Conservation (phyloP, 768 basidiomycete genomes). For the Pleurotus salmoneostramineus region DNA sequence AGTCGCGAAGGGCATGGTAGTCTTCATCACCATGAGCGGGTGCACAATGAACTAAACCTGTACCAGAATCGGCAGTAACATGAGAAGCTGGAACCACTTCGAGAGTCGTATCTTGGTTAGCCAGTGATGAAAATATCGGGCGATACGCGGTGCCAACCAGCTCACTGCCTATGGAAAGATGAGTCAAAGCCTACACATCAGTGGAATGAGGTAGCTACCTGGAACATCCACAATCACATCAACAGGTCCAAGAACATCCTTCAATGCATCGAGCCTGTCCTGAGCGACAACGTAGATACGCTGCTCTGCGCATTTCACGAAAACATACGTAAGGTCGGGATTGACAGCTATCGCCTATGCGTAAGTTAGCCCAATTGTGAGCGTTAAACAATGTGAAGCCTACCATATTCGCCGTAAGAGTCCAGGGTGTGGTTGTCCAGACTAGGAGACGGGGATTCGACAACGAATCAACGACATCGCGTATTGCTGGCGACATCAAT, state of each 20-base stretch:
- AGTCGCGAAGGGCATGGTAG: constrained; percentile 68
- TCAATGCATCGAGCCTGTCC: constrained; percentile 41
- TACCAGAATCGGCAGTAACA: constrained; percentile 86
- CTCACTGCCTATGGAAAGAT: constrained; percentile 35
- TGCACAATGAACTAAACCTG: constrained; percentile 93
- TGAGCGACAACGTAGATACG: constrained; percentile 44
- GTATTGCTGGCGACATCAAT: constrained; percentile 20
- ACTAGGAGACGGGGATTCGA: constrained; percentile 58
- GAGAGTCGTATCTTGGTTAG: constrained; percentile 26
- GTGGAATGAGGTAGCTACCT: constrained; percentile 22
- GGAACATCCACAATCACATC: constrained; percentile 31
- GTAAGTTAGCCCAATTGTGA: constrained; percentile 7
- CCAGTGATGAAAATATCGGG: constrained; percentile 50
- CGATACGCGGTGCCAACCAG: constrained; percentile 60
- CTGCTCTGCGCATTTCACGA: constrained; percentile 34
- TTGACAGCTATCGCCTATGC: constrained; percentile 85
- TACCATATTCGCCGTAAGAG: constrained; percentile 93
- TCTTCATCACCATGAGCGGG: constrained; percentile 95
- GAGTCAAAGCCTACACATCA: neutral
- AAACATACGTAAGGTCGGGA: constrained; percentile 63
- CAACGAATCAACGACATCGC: constrained; percentile 23
- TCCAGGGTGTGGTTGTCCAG: constrained; percentile 99
- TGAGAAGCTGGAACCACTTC: constrained; percentile 65
- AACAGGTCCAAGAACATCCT: constrained; percentile 29
- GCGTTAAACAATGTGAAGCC: constrained; percentile 12